Evolutionary conservation across 345 rosid genomes (phyloP).

Genomic region (Melaleuca quinquenervia): DNA sequence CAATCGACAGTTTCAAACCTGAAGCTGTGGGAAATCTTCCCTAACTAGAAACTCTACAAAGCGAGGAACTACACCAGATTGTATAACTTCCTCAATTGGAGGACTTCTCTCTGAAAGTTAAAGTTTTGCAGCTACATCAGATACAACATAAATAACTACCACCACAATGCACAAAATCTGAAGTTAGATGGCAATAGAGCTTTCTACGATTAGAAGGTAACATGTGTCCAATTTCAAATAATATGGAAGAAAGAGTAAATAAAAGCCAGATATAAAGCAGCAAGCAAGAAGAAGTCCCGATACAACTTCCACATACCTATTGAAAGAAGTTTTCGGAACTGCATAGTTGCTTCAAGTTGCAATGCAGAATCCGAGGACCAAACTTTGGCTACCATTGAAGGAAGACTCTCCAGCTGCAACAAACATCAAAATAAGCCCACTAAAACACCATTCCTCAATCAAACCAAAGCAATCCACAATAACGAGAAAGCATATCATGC

Average conservation of each 20-base stretch:
- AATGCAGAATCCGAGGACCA: slow-evolving; percentile 37
- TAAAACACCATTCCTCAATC: neutral
- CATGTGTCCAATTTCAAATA: neutral
- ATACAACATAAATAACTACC: neutral
- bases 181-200: neutral
- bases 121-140: neutral
- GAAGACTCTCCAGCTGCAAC: slow-evolving; percentile 71
- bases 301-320: slow-evolving; percentile 29
- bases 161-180: neutral
- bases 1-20: slow-evolving; percentile 19
- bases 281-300: neutral
- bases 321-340: slow-evolving; percentile 77
- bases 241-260: neutral
- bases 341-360: slow-evolving; percentile 83
- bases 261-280: neutral
- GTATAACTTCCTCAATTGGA: slow-evolving; percentile 77
- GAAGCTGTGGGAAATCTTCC: slow-evolving; percentile 72
- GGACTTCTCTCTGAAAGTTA: slow-evolving; percentile 57
- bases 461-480: neutral
- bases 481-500: neutral
- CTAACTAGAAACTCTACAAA: slow-evolving; percentile 82
- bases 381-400: slow-evolving; percentile 57
- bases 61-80: slow-evolving; percentile 70
- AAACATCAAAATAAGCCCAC: neutral
- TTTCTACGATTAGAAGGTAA: neutral